A percentile compares a stretch with the other conserved stretches of the same genome.
phyloP scores from a whole-genome alignment of 2,329 filamentous ascomycete genomes.

The Myriosclerotinia curreyana region DNA sequence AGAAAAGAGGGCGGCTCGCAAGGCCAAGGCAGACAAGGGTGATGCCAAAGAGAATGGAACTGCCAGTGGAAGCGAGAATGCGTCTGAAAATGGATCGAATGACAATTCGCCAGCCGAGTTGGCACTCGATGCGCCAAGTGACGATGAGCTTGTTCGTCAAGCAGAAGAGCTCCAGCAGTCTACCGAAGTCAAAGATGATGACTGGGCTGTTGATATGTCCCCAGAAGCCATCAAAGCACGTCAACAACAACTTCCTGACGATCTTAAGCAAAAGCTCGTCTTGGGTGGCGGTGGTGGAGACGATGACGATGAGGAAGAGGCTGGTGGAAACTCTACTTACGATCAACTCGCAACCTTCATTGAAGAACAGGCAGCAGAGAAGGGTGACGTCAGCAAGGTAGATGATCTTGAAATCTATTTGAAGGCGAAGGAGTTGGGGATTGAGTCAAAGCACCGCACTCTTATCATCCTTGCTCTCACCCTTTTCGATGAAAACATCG shows the following conservation, averaged over 20 bases:
- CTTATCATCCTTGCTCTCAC: slow-evolving; percentile 89
- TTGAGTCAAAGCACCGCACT: slow-evolving; percentile 92
- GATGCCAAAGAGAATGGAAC: slow-evolving; percentile 50
- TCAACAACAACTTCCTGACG: slow-evolving; percentile 86
- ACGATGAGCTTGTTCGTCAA: slow-evolving; percentile 84
- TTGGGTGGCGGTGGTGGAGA: slow-evolving; percentile 73
- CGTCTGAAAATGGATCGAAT: slow-evolving; percentile 55
- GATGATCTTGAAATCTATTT: slow-evolving; percentile 89
- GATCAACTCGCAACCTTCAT: slow-evolving; percentile 95
- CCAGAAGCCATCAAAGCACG: slow-evolving; percentile 93
- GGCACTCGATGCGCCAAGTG: slow-evolving; percentile 69
- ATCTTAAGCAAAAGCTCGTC: slow-evolving; percentile 89
- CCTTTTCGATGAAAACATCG: slow-evolving; percentile 86
- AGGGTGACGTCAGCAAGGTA: slow-evolving; percentile 73
- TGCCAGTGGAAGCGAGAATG: slow-evolving; percentile 63
- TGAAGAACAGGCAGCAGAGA: slow-evolving; percentile 65
- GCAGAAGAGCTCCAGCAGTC: slow-evolving; percentile 69
- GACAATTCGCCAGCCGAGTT: slow-evolving; percentile 47
- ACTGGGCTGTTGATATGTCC: slow-evolving; percentile 97
- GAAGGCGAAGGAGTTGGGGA: slow-evolving; percentile 94
- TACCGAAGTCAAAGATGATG: slow-evolving; percentile 71
- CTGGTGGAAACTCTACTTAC: slow-evolving; percentile 71
- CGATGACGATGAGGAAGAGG: slow-evolving; percentile 77
- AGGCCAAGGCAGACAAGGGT: slow-evolving; percentile 53
- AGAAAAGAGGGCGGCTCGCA: slow-evolving; percentile 84